phyloP scores from a whole-genome alignment of 75 land plant genomes.

The Pinus taeda region DNA sequence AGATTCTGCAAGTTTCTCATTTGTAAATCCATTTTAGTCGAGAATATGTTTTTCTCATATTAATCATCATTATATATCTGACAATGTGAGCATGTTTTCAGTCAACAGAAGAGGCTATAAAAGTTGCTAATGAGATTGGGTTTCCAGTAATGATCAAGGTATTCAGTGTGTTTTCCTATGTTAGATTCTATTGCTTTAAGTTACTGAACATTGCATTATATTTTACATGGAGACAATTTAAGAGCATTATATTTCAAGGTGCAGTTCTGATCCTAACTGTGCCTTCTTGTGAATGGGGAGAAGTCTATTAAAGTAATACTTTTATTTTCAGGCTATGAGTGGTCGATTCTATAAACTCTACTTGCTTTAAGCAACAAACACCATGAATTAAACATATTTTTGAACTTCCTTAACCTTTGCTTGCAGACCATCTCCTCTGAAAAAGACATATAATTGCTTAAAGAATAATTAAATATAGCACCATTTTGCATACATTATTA shows the following conservation, averaged over 20 bases:
- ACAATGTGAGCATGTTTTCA: constrained; percentile 17
- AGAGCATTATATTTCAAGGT: neutral
- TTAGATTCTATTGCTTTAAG: neutral
- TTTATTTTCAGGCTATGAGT: neutral
- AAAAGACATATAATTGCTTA: no score
- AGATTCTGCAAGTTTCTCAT: constrained; percentile 8
- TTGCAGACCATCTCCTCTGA: no score
- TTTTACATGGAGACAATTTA: neutral
- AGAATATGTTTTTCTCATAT: neutral
- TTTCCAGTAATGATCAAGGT: constrained; percentile 98
- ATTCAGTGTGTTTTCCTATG: neutral
- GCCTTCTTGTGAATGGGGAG: neutral
- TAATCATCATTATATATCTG: neutral
- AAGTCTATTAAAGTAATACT: neutral
- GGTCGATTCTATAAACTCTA: neutral
- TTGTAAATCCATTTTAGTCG: neutral
- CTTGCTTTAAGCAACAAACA: neutral
- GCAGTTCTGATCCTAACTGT: neutral
- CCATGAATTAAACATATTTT: no score
- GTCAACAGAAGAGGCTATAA: constrained; percentile 88
- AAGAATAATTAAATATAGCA: no score
- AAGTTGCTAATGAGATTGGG: constrained; percentile 82
- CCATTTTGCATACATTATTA: no score
- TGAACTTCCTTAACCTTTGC: no score
- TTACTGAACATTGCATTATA: neutral